Evolutionary conservation across 1,284 basidiomycete species (phyloP), one percentile per base, ranked within the genome.

Genomic region (Athelia sp.): DNA sequence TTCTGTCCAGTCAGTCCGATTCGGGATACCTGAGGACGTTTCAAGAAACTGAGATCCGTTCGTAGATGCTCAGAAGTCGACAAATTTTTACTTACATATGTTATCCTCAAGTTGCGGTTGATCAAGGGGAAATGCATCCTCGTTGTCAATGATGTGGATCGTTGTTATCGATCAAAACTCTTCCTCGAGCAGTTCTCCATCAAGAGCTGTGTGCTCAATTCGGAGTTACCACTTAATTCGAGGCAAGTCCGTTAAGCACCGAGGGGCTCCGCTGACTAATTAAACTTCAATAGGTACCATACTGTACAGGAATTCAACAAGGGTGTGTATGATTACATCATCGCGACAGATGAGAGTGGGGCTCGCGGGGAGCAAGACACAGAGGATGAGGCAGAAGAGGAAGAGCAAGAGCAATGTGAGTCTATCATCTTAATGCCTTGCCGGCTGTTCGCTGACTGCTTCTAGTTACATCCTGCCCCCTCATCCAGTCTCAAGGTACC

Each of bases 281-380:
- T 46, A 19, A 35, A 31, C 34, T 22, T 13, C 4, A 13, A 14
- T 35, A 92, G 91, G 65, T 98, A 96, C 63, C 97, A 99, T 63
- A 90, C 91, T 4, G 96, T 99, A 2, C 94, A 99, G 62, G 96
- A 98, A 69, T 99, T 99, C 66, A 98, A 99, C 71, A 93, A 94
- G 60, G 97, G 97, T 6, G 92, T 96, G 11, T 99, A 98, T 63
- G 94, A 99, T 63, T 98, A 98, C 64, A 95, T 99, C 53, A 97
- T 99, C 51, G 97, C 97, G 0, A 98, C 95, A 2, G 97, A 99
- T 64, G 97, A 98, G 68, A 81, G 79, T 54, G 76, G 80, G 2
- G 71, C 73, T 8, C 72, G 71, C 8, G 67, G 71, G 14, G 80
- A 87, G 50, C 72, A 75, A 34, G 83, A 83, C 48, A 67, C 66